phyloP scores from a whole-genome alignment of 257 asterid genomes.

The Gentiana dahurica region DNA sequence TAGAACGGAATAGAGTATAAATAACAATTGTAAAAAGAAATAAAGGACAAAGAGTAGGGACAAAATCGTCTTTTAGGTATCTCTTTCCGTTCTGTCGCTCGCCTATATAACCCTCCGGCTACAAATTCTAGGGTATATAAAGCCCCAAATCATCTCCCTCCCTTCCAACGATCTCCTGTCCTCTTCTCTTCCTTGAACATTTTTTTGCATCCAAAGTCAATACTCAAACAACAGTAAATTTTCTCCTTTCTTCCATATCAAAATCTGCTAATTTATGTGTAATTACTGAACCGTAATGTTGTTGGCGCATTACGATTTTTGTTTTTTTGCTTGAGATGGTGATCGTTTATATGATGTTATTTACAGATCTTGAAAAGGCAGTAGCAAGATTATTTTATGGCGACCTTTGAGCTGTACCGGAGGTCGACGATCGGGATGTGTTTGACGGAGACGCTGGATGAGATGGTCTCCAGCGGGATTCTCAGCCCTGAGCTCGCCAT shows the following conservation, averaged over 20 bases:
- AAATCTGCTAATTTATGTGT: neutral
- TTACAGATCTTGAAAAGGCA: conserved; percentile 17
- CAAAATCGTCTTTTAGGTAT: conserved; percentile 14
- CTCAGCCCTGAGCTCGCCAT: conserved; percentile 84
- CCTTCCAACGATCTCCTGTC: neutral
- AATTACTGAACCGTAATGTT: neutral
- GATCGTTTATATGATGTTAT: neutral
- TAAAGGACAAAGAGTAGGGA: conserved; percentile 1
- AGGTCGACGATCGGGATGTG: conserved; percentile 93
- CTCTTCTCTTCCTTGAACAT: conserved; percentile 3
- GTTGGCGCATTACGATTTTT: too few species aligned
- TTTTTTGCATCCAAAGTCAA: conserved; percentile 7
- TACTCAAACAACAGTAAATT: conserved; percentile 6
- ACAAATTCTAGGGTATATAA: conserved; percentile 71
- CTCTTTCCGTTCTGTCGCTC: neutral
- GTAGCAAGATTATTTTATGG: conserved; percentile 33
- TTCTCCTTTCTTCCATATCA: conserved; percentile 4
- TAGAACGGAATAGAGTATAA: too few species aligned
- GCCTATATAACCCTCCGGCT: conserved; percentile 43
- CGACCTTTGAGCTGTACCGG: conserved; percentile 85
- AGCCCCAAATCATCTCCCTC: conserved; percentile 60
- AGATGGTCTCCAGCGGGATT: conserved; percentile 60
- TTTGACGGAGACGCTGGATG: conserved; percentile 80
- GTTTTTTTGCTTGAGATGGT: neutral
- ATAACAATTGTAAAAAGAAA: too few species aligned